Evolutionary conservation across 768 basidiomycete species (phyloP), one percentile per base, ranked within the genome.

Genomic region (Kwoniella dejecticola): DNA sequence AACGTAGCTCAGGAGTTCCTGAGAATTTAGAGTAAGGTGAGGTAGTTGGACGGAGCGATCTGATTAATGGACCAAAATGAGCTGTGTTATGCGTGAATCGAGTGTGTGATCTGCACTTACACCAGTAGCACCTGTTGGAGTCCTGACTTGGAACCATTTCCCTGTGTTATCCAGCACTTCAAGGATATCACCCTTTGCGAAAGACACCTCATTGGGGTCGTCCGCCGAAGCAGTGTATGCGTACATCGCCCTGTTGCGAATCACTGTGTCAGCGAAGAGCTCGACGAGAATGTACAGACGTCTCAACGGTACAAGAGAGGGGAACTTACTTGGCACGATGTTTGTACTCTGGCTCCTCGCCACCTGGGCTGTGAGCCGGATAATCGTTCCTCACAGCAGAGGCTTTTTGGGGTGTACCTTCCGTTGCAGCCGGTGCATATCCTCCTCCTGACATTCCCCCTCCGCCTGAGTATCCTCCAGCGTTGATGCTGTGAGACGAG

Each of bases 121-220:
- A 57, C 78, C 77, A 11, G 67, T 68, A 38, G 65, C 60, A 31
- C 78, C 78, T 3, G 62, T 46, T 11, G 71, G 66, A 6, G 70
- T 78, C 31, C 67, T 62, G 57, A 73, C 74, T 38, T 72, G 74
- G 63, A 64, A 77, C 78, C 79, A 79, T 65, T 82, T 81, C 44
- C 81, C 81, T 13, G 90, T 86, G 80, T 91, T 92, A 80, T 98
- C 94, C 59, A 93, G 78, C 56, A 98, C 89, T 64, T 96, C 92
- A 64, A 98, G 84, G 40, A 91, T 82, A 73, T 97, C 95, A 55
- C 92, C 91, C 78, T 97, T 97, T 52, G 81, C 73, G 79, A 99
- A 97, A 48, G 90, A 90, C 40, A 99, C 89, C 80, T 99, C 96
- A 74, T 90, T 96, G 12, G 94, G 90, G 78, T 99, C 96, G 60